Base-by-base conservation (phyloP, 192 early-diverging fungal species). In the Backusella morwellensis region DNA sequence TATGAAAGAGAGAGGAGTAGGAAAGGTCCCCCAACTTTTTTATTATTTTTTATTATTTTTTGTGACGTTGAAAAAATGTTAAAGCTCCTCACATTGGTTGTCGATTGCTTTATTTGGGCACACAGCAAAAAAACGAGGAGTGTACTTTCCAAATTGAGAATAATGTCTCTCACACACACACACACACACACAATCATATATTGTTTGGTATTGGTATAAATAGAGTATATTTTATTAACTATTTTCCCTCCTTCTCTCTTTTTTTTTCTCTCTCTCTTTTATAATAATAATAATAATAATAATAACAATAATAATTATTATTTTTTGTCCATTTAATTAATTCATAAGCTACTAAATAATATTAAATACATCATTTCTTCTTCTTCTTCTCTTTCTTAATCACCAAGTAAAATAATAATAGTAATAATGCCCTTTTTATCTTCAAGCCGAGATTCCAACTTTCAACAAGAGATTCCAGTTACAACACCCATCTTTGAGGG, bases 401-500 rank as follows among this genome's bases (percentile, higher is more conserved):
- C 38, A 40, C 0, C 38, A 40, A 32, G 32, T 11, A 40, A 40
- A 52, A 19, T 12, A 59, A 59, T 9, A 23, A 56, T 56, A 23
- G 9, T 56, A 23, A 21, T 26, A 59, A 72, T 72, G 70, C 70
- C 70, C 35, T 72, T 72, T 26, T 72, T 40, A 32, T 50, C 70
- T 3, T 50, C 40, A 72, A 41, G 38, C 36, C 68, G 68, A 70
- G 68, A 70, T 70, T 40, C 26, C 15, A 67, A 79, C 2, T 44
- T 36, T 34, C 74, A 70, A 63, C 69, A 77, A 40, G 82, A 83
- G 66, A 35, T 76, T 8, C 78, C 82, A 6, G 70, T 72, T 29
- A 70, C 78, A 17, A 29, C 82, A 12, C 82, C 78, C 35, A 75
- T 83, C n/a, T 83, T 83, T 74, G 78, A 79, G 44, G 82, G 82